Conservation (phyloP, 2,329 filamentous ascomycete species). For the Apiospora malaysiana region DNA sequence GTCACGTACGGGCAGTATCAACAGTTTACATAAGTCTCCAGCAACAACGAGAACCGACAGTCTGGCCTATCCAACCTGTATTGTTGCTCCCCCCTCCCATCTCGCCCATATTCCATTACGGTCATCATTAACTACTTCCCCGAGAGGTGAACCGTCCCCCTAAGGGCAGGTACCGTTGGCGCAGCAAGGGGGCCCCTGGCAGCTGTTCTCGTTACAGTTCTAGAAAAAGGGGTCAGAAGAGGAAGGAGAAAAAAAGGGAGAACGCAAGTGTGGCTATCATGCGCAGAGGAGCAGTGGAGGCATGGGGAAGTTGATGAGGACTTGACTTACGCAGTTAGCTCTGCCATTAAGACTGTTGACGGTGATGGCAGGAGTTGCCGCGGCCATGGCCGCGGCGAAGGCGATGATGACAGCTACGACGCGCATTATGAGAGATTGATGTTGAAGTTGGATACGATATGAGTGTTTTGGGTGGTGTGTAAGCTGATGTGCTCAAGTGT, state of each 20-base stretch:
- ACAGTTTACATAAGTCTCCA: too few relatives aligned
- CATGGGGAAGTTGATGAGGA: too few relatives aligned
- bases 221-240: not conserved
- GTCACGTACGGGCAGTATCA: too few relatives aligned
- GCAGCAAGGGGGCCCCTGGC: slow-evolving; percentile 20
- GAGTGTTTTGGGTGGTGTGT: not conserved
- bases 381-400: slow-evolving; percentile 7
- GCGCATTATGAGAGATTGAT: not conserved
- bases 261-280: too few relatives aligned
- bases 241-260: too few relatives aligned
- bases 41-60: too few relatives aligned
- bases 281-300: too few relatives aligned
- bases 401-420: slow-evolving; percentile 4
- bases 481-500: not conserved
- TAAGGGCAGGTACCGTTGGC: slow-evolving; percentile 21
- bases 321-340: slow-evolving; percentile 21
- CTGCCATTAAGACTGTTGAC: slow-evolving; percentile 2
- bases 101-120: too few relatives aligned
- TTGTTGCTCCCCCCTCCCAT: too few relatives aligned
- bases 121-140: too few relatives aligned
- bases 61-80: too few relatives aligned
- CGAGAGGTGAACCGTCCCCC: not conserved
- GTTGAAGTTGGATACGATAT: too few relatives aligned
- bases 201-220: slow-evolving; percentile 20
- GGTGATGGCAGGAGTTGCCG: not conserved